Evolutionary conservation across 768 basidiomycete genomes (phyloP).

Genomic region (Wakefieldia striispora): DNA sequence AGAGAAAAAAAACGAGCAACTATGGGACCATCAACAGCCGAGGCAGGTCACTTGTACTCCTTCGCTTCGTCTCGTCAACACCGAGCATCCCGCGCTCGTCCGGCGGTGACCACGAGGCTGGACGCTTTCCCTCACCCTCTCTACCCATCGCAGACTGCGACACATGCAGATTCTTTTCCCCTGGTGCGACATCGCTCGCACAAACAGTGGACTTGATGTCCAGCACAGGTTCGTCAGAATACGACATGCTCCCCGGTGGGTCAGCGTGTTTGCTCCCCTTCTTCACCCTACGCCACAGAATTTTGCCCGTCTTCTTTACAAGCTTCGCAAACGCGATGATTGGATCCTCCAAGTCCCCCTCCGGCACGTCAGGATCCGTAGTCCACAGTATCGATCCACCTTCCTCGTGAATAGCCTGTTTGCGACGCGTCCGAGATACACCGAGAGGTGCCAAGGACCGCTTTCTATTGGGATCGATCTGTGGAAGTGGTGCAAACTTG

Average conservation of each 20-base stretch:
- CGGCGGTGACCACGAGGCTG: conserved; percentile 27
- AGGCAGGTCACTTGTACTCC: conserved; percentile 23
- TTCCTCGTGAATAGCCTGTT: conserved; percentile 16
- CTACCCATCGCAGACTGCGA: not conserved
- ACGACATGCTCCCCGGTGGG: conserved; percentile 11
- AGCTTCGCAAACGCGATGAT: conserved; percentile 48
- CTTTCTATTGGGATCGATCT: conserved; percentile 47
- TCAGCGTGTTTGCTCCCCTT: conserved; percentile 29
- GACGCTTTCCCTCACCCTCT: conserved; percentile 13
- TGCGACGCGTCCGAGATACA: conserved; percentile 40
- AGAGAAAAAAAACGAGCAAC: conserved; percentile 6
- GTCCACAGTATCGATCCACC: conserved; percentile 19
- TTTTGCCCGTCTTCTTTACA: conserved; percentile 42
- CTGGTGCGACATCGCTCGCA: conserved; percentile 9
- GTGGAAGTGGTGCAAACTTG: conserved; percentile 60
- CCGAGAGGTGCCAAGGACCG: conserved; percentile 52
- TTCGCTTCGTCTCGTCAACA: conserved; percentile 13
- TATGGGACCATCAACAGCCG: conserved; percentile 75
- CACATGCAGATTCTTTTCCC: not conserved
- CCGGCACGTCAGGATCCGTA: conserved; percentile 21
- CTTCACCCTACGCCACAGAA: conserved; percentile 48
- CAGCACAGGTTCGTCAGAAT: conserved; percentile 6
- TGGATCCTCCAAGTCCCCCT: conserved; percentile 44
- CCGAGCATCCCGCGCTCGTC: conserved; percentile 21
- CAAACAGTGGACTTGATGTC: conserved; percentile 28